Base-by-base conservation (phyloP, 2,329 filamentous ascomycete species). In the Sporothrix sp. region DNA sequence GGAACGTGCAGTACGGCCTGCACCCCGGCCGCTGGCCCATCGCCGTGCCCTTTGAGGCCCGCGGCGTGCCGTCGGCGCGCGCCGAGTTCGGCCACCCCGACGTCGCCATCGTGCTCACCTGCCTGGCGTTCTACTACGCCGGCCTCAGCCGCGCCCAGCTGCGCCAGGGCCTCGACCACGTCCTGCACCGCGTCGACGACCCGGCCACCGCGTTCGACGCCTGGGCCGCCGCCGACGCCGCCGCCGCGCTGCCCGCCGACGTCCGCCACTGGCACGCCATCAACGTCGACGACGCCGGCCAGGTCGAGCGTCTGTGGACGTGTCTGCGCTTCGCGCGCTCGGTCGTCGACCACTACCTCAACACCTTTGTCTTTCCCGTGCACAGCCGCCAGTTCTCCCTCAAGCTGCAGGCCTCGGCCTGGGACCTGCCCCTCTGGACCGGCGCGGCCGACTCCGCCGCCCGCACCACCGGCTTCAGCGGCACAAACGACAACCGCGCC, bases 31-130 rank as follows among this genome's bases (percentile, higher is more conserved):
- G 84, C 13, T 68, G 73, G 36, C 78, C 79, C 0, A 73, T 85
- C 5, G 82, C 83, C 0, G 84, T 87, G 0, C 84, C 84, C 0
- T 87, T 74, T 44, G 70, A 76, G 10, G 79, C 80, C 0, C 86
- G 87, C 51, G 84, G 82, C 2, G 68, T 73, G 0, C 82, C 84
- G 0, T 75, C 73, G 0, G 73, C 77, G 0, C 71, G 78, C 6
- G 76, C 81, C 0, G 83, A 87, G 57, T 87, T 76, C 59, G 78
- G 80, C 0, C 82, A 88, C 55, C 81, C 82, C 0, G 73, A 88
- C 57, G 79, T 84, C 0, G 71, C 77, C 0, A 81, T 87, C 2
- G 30, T 80, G 0, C 67, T 88, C 1, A 87, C 83, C 0, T 81
- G 76, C 11, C 64, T 89, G 0, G 72, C 75, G 0, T 86, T 84